A percentile compares a stretch with the other conserved stretches of the same genome.
Conservation (phyloP, 2,329 filamentous ascomycete genomes). For the Fusarium coffeatum region DNA sequence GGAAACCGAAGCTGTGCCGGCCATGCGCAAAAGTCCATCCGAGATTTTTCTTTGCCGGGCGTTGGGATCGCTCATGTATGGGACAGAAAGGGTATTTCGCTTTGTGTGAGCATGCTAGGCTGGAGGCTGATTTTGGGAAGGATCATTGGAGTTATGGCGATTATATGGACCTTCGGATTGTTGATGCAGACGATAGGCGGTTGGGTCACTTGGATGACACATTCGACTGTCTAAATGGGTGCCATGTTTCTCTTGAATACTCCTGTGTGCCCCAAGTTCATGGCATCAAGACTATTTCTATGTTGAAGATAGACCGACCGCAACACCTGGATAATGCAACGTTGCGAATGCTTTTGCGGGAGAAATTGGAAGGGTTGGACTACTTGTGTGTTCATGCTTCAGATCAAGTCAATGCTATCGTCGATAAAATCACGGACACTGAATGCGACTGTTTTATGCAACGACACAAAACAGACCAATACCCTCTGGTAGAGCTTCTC, state of each 20-base stretch:
- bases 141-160: too few relatives aligned
- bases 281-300: too few relatives aligned
- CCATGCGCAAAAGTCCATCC: fast-evolving
- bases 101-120: not conserved
- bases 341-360: fast-evolving
- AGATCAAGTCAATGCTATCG: fast-evolving
- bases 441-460: not conserved
- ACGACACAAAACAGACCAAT: fast-evolving
- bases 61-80: not conserved
- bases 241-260: too few relatives aligned
- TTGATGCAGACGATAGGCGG: too few relatives aligned
- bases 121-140: not conserved
- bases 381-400: not conserved
- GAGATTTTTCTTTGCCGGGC: not conserved
- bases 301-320: fast-evolving
- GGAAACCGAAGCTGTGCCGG: fast-evolving
- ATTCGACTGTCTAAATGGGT: not conserved
- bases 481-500: not conserved
- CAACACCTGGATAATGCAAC: fast-evolving
- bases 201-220: too few relatives aligned
- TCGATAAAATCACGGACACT: fast-evolving
- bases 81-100: not conserved
- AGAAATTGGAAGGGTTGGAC: fast-evolving
- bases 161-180: too few relatives aligned
- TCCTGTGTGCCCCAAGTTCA: too few relatives aligned